These are phyloP conservation scores for Alternaria angustiovoidea DNA, from an alignment of 2,329 filamentous ascomycete species.

Conservation along the genomic window DNA sequence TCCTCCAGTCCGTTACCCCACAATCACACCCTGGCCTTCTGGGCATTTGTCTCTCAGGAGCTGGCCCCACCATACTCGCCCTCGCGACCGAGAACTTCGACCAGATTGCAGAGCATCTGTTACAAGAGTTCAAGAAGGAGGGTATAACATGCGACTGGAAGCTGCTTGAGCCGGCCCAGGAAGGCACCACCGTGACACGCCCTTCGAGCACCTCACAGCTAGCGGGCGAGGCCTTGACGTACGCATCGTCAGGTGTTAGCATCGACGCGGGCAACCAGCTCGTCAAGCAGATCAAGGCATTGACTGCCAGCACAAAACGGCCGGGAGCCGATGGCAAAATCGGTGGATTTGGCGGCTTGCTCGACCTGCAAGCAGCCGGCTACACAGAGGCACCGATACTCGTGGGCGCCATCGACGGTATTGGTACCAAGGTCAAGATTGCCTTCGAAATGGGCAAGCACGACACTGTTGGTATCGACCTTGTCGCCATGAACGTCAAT, in stretches of 20 bases:
- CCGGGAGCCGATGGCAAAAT: slow-evolving; percentile 92
- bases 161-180: slow-evolving; percentile 86
- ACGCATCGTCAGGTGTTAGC: slow-evolving; percentile 90
- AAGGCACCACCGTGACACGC: slow-evolving; percentile 58
- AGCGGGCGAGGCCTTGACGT: slow-evolving; percentile 68
- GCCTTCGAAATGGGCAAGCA: slow-evolving; percentile 90
- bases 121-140: slow-evolving; percentile 74
- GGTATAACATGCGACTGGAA: slow-evolving; percentile 85
- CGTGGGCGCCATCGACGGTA: slow-evolving; percentile 94
- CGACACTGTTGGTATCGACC: slow-evolving; percentile 92
- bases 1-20: slow-evolving; percentile 90
- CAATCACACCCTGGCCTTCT: slow-evolving; percentile 85
- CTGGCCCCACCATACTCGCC: slow-evolving; percentile 92
- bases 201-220: slow-evolving; percentile 26
- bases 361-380: slow-evolving; percentile 78
- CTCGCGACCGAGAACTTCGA: slow-evolving; percentile 91
- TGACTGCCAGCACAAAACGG: slow-evolving; percentile 83
- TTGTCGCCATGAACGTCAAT: slow-evolving; percentile 99
- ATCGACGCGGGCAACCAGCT: slow-evolving; percentile 95
- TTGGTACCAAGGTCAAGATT: slow-evolving; percentile 96
- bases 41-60: slow-evolving; percentile 93
- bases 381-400: slow-evolving; percentile 79
- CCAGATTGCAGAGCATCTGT: slow-evolving; percentile 80
- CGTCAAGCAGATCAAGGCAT: slow-evolving; percentile 88
- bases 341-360: slow-evolving; percentile 90